Evolutionary conservation across 306 rosid genomes (phyloP).

Genomic region (Aeschynomene evenia): DNA sequence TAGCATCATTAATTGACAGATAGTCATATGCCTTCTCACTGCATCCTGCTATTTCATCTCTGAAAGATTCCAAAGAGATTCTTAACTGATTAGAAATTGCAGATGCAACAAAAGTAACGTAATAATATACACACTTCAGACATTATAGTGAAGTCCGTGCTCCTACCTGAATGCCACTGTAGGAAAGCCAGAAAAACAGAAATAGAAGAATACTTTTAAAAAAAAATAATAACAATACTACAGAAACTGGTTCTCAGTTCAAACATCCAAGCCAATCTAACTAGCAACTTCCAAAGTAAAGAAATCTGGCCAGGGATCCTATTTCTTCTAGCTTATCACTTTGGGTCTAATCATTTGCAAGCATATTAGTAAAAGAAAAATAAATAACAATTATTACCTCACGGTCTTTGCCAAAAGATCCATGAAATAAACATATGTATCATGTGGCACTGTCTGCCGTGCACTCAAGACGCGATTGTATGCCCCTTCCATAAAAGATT

Average conservation of each 20-base stretch:
- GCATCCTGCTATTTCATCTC: constrained; percentile 98
- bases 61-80: constrained; percentile 38
- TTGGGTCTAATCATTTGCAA: background rate
- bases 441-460: constrained; percentile 87
- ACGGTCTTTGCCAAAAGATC: constrained; percentile 97
- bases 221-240: background rate
- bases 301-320: background rate
- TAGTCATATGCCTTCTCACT: constrained; percentile 93
- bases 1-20: constrained; percentile 78
- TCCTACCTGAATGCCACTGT: background rate
- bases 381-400: constrained; percentile 48
- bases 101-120: background rate
- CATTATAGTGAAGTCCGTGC: constrained; percentile 3
- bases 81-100: constrained; percentile 20
- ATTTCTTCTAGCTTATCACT: background rate
- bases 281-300: constrained; percentile 1
- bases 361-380: background rate
- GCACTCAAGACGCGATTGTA: constrained; percentile 96
- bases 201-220: background rate
- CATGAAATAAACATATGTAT: constrained; percentile 88
- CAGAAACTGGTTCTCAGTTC: background rate
- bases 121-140: background rate
- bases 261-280: background rate
- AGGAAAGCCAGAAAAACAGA: background rate
- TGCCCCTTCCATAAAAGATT: constrained; percentile 99